phyloP scores from a whole-genome alignment of 2,329 filamentous ascomycete species.

The Ophiosphaerella herpotricha region DNA sequence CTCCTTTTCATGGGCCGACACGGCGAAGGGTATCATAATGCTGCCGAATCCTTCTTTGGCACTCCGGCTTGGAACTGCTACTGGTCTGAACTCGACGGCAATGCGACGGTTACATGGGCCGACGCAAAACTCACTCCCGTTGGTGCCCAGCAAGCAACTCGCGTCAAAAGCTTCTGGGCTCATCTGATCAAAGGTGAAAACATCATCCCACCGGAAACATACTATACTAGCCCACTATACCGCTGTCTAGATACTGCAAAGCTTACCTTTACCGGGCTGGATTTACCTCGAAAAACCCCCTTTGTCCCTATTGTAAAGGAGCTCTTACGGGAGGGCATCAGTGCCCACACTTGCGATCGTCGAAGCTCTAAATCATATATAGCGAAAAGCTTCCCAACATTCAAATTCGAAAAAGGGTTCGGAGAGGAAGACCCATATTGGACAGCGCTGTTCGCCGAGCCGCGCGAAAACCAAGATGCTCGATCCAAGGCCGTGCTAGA shows the following conservation, averaged over 20 bases:
- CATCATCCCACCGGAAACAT: slow-evolving; percentile 66
- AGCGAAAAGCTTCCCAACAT: slow-evolving; percentile 56
- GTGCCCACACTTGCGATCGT: slow-evolving; percentile 70
- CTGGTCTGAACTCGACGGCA: slow-evolving; percentile 68
- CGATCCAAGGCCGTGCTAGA: slow-evolving; percentile 54
- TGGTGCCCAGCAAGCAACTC: slow-evolving; percentile 62
- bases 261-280: slow-evolving; percentile 62
- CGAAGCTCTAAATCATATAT: slow-evolving; percentile 62
- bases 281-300: slow-evolving; percentile 55
- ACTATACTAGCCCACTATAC: slow-evolving; percentile 67
- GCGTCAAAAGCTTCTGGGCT: slow-evolving; percentile 65
- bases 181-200: slow-evolving; percentile 54
- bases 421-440: slow-evolving; percentile 62
- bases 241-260: slow-evolving; percentile 67
- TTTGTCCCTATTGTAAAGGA: slow-evolving; percentile 69
- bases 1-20: slow-evolving; percentile 72
- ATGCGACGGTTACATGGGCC: slow-evolving; percentile 65
- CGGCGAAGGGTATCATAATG: slow-evolving; percentile 69
- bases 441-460: slow-evolving; percentile 55
- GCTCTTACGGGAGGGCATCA: slow-evolving; percentile 67
- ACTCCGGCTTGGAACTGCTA: slow-evolving; percentile 74
- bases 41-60: slow-evolving; percentile 68
- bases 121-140: slow-evolving; percentile 65
- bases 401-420: slow-evolving; percentile 65
- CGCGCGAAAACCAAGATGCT: slow-evolving; percentile 55